Base-by-base conservation (phyloP, 1,284 basidiomycete genomes). In the Malassezia furfur region DNA sequence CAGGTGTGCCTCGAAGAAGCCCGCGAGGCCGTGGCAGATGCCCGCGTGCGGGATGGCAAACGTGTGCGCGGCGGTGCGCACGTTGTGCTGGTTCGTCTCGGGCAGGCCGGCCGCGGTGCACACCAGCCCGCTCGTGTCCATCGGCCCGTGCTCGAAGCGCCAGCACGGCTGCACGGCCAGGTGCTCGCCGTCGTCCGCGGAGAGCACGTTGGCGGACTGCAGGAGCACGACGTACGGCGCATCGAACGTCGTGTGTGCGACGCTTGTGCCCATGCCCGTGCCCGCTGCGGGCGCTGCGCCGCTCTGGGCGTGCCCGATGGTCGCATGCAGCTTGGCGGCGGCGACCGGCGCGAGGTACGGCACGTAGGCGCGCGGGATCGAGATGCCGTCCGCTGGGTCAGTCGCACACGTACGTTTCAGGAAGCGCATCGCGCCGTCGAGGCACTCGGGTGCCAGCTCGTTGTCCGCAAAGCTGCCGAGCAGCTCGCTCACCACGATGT, bases 161-260 rank as follows among this genome's bases (percentile, higher is more conserved):
- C 94, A 99, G 68, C 91, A 94, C 66, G 91, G 88, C 76, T 98
- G 94, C 31, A 96, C 82, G 65, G 83, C 83, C 5, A 85, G 81
- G 8, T 87, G 87, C 75, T 74, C 58, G 54, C 70, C 55, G 59
- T 78, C 78, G 49, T 81, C 68, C 45, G 82, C 79, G 54, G 66
- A 61, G 17, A 70, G 66, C 12, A 66, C 41, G 4, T 61, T 86
- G 79, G 19, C 85, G 19, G 89, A 86, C 69, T 90, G 86, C 72
- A 98, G 88, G 86, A 96, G 91, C 54, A 98, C 94, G 5, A 99
- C 94, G 72, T 96, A 98, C 0, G 93, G 93, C 22, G 90, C 96
- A 77, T 99, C 93, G 51, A 84, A 70, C 32, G 77, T 75, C 69
- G 85, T 87, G 22, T 57, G 64, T 9, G 44, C 45, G 17, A 35